These are phyloP conservation scores for Phytophthora chlamydospora DNA, from an alignment of 352 stramenopile genomes.

Conservation along the genomic window DNA sequence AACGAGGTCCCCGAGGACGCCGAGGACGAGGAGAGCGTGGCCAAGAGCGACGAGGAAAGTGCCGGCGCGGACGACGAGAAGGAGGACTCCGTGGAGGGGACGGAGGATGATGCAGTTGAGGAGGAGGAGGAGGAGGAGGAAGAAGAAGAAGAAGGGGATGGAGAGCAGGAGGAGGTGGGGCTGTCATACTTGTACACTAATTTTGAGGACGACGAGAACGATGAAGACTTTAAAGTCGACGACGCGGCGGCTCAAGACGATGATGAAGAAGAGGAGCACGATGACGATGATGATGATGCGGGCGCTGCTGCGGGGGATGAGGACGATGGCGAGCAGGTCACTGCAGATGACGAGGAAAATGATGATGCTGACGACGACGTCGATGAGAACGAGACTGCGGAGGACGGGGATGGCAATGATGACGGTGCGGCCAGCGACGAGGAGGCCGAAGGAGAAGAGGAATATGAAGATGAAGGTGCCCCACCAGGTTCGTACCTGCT, in stretches of 20 bases:
- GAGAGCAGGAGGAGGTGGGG: slow-evolving; percentile 53
- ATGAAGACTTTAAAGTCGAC: slow-evolving; percentile 45
- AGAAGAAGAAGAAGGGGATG: slow-evolving; percentile 28
- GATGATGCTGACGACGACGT: slow-evolving; percentile 38
- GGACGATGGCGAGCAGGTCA: slow-evolving; percentile 26
- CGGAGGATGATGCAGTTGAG: slow-evolving; percentile 38
- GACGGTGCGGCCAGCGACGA: slow-evolving; percentile 5
- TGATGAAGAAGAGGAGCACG: slow-evolving; percentile 61
- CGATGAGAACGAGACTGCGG: slow-evolving; percentile 18
- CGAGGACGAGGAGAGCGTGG: slow-evolving; percentile 33
- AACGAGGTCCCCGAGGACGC: slow-evolving; percentile 22
- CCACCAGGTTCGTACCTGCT: slow-evolving; percentile 46
- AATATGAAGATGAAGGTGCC: slow-evolving; percentile 46
- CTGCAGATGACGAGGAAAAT: slow-evolving; percentile 46
- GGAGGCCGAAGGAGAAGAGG: slow-evolving; percentile 20
- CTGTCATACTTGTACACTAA: slow-evolving; percentile 73
- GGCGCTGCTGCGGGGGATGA: slow-evolving; percentile 32
- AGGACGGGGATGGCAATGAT: slow-evolving; percentile 8
- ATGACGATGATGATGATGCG: slow-evolving; percentile 38
- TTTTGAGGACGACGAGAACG: slow-evolving; percentile 60
- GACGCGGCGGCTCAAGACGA: slow-evolving; percentile 33
- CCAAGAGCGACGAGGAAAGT: slow-evolving; percentile 34
- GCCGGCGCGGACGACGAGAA: slow-evolving; percentile 35
- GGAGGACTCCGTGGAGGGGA: slow-evolving; percentile 43
- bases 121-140: slow-evolving; percentile 39